Conservation (phyloP, 495 filamentous ascomycete species). For the Chaetomium fimeti region DNA sequence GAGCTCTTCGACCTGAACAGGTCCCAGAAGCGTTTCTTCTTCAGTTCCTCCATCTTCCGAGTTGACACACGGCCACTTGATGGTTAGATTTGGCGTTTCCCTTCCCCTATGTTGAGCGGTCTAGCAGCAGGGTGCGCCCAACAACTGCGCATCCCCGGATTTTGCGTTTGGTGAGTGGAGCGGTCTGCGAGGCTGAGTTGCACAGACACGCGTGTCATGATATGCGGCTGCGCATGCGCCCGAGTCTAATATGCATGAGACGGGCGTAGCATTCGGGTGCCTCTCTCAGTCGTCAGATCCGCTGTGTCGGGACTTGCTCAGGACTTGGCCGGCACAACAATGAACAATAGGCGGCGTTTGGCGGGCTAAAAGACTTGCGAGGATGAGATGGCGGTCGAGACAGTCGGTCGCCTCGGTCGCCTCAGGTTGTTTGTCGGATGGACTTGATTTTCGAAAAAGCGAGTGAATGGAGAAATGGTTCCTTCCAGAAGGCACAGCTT, state of each 20-base stretch:
- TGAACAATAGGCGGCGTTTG: neutral
- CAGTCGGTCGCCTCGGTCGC: too few species aligned
- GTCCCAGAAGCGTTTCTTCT: constrained; percentile 27
- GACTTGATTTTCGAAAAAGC: neutral
- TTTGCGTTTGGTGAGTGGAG: constrained; percentile 4
- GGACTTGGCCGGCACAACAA: neutral
- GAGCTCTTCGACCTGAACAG: constrained; percentile 26
- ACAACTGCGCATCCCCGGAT: constrained; percentile 11
- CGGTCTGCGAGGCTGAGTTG: constrained; percentile 12
- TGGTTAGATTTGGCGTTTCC: neutral
- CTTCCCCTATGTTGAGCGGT: neutral
- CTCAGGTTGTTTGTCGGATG: neutral
- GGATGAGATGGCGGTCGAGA: too few species aligned
- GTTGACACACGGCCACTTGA: neutral
- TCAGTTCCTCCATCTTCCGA: constrained; percentile 16
- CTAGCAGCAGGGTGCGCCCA: constrained; percentile 3
- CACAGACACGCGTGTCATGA: constrained; percentile 12
- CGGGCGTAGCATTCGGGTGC: neutral
- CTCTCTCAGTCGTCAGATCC: neutral
- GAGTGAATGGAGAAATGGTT: neutral
- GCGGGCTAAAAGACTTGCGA: too few species aligned
- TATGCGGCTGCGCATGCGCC: constrained; percentile 11
- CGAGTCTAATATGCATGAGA: constrained; percentile 8
- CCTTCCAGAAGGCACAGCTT: neutral
- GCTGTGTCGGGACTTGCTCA: neutral